A percentile compares a stretch with the other conserved stretches of the same genome.
Conservation (phyloP, 2,329 filamentous ascomycete species). For the Aspergillus sp. region DNA sequence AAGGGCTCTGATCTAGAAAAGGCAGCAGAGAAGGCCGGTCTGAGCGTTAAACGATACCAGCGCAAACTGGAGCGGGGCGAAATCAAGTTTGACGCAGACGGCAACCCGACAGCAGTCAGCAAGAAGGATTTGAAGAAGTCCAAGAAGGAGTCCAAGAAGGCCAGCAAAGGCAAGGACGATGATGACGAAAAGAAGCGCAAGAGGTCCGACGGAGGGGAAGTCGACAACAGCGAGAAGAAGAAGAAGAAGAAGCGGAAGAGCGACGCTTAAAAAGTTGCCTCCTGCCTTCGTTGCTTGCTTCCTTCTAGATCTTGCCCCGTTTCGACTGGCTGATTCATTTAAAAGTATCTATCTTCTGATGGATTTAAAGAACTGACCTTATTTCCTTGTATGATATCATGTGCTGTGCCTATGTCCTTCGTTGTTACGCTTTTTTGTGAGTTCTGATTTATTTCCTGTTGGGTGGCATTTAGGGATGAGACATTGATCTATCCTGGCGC, state of each 20-base stretch:
- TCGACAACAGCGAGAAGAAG: conserved; percentile 37
- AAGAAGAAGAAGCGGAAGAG: conserved; percentile 52
- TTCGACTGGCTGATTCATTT: too few species aligned
- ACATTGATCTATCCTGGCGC: too few species aligned
- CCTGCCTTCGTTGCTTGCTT: too few species aligned
- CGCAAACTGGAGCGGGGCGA: conserved; percentile 69
- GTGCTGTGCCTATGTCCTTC: conserved; percentile 23
- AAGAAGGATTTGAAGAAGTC: conserved; percentile 71
- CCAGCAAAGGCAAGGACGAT: conserved; percentile 35
- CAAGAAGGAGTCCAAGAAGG: conserved; percentile 55
- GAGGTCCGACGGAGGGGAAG: conserved; percentile 51
- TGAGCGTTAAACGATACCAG: conserved; percentile 69
- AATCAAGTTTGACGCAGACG: conserved; percentile 57
- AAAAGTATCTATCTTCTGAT: conserved; percentile 10
- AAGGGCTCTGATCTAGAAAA: conserved; percentile 45
- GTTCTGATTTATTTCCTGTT: too few species aligned
- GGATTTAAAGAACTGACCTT: conserved; percentile 7
- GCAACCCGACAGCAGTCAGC: conserved; percentile 58
- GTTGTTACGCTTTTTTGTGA: conserved; percentile 19
- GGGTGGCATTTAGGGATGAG: too few species aligned
- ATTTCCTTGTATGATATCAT: conserved; percentile 38
- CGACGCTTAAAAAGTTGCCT: conserved; percentile 9
- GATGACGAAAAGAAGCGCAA: conserved; percentile 64
- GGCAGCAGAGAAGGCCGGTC: conserved; percentile 58
- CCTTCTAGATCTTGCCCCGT: too few species aligned